Evolutionary conservation across 805 yeast genomes (phyloP).

Genomic region (Wickerhamomyces strasburgensis): DNA sequence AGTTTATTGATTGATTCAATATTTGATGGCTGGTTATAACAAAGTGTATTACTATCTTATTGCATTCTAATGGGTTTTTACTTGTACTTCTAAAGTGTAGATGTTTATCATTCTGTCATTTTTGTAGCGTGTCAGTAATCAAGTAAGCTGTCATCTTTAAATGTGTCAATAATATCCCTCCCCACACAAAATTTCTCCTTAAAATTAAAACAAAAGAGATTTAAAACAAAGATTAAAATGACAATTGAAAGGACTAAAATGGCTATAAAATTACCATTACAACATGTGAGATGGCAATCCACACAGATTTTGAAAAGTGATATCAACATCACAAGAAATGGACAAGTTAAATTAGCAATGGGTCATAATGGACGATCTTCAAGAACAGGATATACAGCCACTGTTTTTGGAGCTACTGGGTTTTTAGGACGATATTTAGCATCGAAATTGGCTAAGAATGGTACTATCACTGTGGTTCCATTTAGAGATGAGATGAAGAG

Average conservation of each 20-base stretch:
- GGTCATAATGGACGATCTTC: slow-evolving; percentile 84
- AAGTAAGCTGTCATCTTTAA: no score
- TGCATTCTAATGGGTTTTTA: no score
- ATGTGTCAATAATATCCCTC: no score
- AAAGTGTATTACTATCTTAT: not conserved
- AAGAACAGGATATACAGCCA: slow-evolving; percentile 82
- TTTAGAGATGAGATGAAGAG: slow-evolving; percentile 73
- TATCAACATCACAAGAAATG: slow-evolving; percentile 65
- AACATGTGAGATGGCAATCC: slow-evolving; percentile 19
- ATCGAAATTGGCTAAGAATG: slow-evolving; percentile 74
- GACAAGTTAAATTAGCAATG: slow-evolving; percentile 64
- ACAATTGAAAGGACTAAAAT: no score
- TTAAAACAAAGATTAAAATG: no score
- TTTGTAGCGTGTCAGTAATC: not conserved
- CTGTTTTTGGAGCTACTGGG: slow-evolving; percentile 82
- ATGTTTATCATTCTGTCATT: no score
- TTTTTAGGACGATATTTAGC: slow-evolving; percentile 70
- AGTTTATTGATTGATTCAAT: no score
- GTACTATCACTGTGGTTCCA: slow-evolving; percentile 74
- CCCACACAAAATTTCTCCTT: no score
- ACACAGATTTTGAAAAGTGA: slow-evolving; percentile 40
- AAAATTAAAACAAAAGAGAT: no score
- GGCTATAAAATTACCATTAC: slow-evolving; percentile 1
- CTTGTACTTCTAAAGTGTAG: not conserved
- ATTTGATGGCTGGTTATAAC: no score